Percentiles rank a stretch among this genome's conserved stretches.
Evolutionary conservation across 768 basidiomycete species (phyloP).

Genomic region (Lactarius indigo): DNA sequence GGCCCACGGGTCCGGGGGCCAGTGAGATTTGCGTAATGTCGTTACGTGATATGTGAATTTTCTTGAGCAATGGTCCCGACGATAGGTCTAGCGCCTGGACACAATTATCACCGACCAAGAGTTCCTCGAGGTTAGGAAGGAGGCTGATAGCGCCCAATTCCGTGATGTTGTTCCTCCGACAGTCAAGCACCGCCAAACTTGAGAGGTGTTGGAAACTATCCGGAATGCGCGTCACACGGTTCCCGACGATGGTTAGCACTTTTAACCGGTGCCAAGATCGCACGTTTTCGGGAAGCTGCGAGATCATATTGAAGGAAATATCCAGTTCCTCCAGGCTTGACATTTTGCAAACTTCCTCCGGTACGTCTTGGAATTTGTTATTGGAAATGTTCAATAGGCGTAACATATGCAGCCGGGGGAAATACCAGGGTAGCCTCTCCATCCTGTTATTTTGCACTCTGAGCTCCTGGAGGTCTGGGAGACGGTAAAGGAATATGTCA

Average conservation of each 20-base stretch:
- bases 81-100: conserved; percentile 78
- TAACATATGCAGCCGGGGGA: conserved; percentile 68
- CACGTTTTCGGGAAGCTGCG: conserved; percentile 76
- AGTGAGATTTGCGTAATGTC: conserved; percentile 80
- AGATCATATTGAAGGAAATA: conserved; percentile 90
- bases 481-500: conserved; percentile 76
- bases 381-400: conserved; percentile 89
- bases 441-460: conserved; percentile 90
- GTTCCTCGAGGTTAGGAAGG: conserved; percentile 62
- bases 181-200: conserved; percentile 71
- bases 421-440: conserved; percentile 81
- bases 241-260: conserved; percentile 78
- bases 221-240: conserved; percentile 73
- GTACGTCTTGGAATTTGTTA: conserved; percentile 83
- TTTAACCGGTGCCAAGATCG: conserved; percentile 67
- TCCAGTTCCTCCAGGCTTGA: conserved; percentile 78
- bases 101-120: conserved; percentile 80
- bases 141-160: conserved; percentile 68
- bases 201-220: conserved; percentile 51
- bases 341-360: conserved; percentile 71
- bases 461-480: conserved; percentile 64
- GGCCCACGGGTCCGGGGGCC: conserved; percentile 45
- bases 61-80: conserved; percentile 60
- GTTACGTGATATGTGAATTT: conserved; percentile 79
- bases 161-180: conserved; percentile 76